Evolutionary conservation across 2,329 filamentous ascomycete species (phyloP), one percentile per base, ranked within the genome.

Genomic region (Dothideomycetes sp.): DNA sequence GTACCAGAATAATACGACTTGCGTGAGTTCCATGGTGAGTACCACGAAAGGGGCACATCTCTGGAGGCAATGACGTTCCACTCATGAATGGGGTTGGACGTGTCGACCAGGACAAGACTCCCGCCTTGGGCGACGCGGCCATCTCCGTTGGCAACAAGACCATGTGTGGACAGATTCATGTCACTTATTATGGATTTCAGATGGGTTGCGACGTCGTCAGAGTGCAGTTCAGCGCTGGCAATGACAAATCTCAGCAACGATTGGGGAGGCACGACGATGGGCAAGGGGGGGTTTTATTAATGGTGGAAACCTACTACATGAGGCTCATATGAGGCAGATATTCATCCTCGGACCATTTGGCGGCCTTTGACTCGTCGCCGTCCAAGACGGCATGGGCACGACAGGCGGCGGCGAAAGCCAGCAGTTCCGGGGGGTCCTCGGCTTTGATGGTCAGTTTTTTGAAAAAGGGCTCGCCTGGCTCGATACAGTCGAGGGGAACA

Each of bases 261-360:
- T 32, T 8, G 3, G 16, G 30, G 18, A 12, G 15, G 14, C 7
- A 8, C 8, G 1, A 18, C 10, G 30, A 17, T 8, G 15, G 19
- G 14, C 8, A 36, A 36, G 34, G 19, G 19, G 17, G 16, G 9
- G 40, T 14, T 2, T 34, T 11, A 27, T 3, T 16, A 36, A 36
- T 7, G 19, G 17, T 18, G 11, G 4, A 30, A 3, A 59, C 61
- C 49, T 49, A 64, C 61, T 65, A 65, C 40, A 65, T 45, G 39
- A 66, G 44, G 44, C 59, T 63, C 34, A 60, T 45, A 53, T 66
- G 63, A 29, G 63, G 62, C 37, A 43, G 46, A 42, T 59, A 66
- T 24, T 39, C 37, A 19, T 55, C 45, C 5, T 54, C 47, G 4
- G 47, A 52, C 62, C 61, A 64, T 7, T 37, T 41, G 19, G 45